Evolutionary conservation across 169 alveolate species (phyloP).

Genomic region (Plasmodium gaboni): DNA sequence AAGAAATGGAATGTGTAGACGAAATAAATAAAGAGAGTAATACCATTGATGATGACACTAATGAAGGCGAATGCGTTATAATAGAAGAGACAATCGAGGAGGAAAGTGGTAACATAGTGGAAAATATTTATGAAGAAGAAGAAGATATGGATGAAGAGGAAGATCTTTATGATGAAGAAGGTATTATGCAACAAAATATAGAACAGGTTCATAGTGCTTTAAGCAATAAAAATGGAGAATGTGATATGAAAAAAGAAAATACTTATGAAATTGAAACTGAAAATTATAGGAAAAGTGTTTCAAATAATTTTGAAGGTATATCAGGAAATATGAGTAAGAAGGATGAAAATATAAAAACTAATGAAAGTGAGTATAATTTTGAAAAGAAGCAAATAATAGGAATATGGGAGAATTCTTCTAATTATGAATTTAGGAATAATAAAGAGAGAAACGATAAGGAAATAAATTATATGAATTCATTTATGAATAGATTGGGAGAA

Average conservation of each 20-base stretch:
- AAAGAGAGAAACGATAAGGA: neutral
- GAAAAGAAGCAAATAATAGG: neutral
- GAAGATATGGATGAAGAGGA: neutral
- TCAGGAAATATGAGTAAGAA: neutral
- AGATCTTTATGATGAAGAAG: neutral
- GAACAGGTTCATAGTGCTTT: neutral
- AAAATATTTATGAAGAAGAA: neutral
- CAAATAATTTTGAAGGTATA: neutral
- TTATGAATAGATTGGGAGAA: neutral
- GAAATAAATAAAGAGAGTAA: neutral
- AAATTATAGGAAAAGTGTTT: neutral
- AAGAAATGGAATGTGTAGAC: neutral
- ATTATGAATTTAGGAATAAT: neutral
- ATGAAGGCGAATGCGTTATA: neutral
- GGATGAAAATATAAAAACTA: neutral
- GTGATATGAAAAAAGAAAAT: neutral
- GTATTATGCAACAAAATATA: neutral
- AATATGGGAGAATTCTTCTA: neutral
- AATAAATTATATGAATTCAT: neutral
- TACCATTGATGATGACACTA: neutral
- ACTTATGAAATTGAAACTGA: neutral
- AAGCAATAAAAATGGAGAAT: neutral
- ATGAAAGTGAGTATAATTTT: neutral
- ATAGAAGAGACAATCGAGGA: constrained; percentile 8
- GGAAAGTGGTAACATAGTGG: neutral